A percentile compares a stretch with the other conserved stretches of the same genome.
Conservation (phyloP, 129 eudicot genomes). For the Calendula officinalis region DNA sequence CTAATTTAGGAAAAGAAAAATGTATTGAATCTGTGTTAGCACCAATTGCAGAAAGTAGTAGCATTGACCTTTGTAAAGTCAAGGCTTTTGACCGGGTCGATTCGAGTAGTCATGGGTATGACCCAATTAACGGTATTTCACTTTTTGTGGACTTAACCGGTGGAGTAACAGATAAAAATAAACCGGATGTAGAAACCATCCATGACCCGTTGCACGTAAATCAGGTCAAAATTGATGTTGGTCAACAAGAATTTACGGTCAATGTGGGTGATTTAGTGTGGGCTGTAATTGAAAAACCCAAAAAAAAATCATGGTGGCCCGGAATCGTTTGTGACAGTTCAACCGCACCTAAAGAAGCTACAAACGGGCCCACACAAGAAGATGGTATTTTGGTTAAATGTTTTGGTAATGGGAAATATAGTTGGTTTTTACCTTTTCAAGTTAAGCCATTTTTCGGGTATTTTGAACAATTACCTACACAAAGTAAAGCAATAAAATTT, state of each 20-base stretch:
- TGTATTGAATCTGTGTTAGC: conserved; percentile 20
- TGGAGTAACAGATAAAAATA: conserved; percentile 4
- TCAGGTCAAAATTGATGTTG: conserved; percentile 12
- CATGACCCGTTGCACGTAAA: neutral
- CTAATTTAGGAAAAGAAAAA: conserved; percentile 25
- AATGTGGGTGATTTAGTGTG: conserved; percentile 54
- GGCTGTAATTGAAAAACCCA: conserved; percentile 38
- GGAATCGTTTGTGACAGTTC: conserved; percentile 44
- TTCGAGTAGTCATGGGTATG: conserved; percentile 33
- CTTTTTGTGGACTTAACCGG: conserved; percentile 57
- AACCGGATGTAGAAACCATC: conserved; percentile 1
- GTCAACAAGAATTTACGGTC: conserved; percentile 25
- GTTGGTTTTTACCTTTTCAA: conserved; percentile 40
- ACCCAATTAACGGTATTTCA: conserved; percentile 43
- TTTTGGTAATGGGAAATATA: conserved; percentile 39
- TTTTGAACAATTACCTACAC: conserved; percentile 41
- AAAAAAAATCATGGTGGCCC: conserved; percentile 48
- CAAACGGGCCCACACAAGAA: conserved; percentile 3
- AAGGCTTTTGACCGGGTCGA: conserved; percentile 21
- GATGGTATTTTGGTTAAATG: conserved; percentile 38
- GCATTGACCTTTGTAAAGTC: conserved; percentile 14
- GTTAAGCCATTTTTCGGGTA: conserved; percentile 44
- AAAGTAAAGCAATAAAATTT: conserved; percentile 38
- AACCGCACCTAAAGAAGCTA: conserved; percentile 30
- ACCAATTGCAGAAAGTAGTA: conserved; percentile 21